Percentiles rank a stretch among this genome's conserved stretches.
Conservation (phyloP, 2,329 filamentous ascomycete species). For the Fusarium sp. region DNA sequence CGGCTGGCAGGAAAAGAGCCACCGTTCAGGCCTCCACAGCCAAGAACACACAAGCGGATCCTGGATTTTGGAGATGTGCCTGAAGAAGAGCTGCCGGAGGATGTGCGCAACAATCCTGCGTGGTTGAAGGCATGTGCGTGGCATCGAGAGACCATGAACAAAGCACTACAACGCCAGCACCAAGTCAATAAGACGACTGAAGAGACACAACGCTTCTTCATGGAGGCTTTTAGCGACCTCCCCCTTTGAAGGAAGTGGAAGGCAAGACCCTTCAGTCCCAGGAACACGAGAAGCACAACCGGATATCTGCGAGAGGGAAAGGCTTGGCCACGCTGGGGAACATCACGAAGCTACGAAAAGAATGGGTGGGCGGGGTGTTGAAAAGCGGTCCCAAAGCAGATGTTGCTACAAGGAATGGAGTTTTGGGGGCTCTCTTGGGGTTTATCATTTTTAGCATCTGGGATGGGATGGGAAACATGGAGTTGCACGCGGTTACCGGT, state of each 20-base stretch:
- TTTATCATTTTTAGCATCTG: not conserved
- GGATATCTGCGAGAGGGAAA: not conserved
- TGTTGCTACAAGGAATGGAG: not conserved
- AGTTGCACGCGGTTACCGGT: not conserved
- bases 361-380: not conserved
- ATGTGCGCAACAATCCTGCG: conserved; percentile 57
- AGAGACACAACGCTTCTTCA: conserved; percentile 42
- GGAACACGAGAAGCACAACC: not conserved
- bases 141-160: conserved; percentile 49
- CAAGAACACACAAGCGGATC: conserved; percentile 44
- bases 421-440: not conserved
- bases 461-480: not conserved
- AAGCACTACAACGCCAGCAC: conserved; percentile 13
- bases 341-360: conserved; percentile 1
- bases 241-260: not conserved
- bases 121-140: conserved; percentile 59
- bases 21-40: conserved; percentile 45
- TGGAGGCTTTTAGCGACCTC: conserved; percentile 11
- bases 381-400: not conserved
- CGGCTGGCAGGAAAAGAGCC: conserved; percentile 17
- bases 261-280: not conserved
- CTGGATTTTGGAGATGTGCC: conserved; percentile 55
- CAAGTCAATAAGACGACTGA: conserved; percentile 31
- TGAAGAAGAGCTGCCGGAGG: conserved; percentile 57
- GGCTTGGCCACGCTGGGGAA: not conserved